phyloP scores from a whole-genome alignment of 2,329 filamentous ascomycete genomes.

The Aphanocladium album region DNA sequence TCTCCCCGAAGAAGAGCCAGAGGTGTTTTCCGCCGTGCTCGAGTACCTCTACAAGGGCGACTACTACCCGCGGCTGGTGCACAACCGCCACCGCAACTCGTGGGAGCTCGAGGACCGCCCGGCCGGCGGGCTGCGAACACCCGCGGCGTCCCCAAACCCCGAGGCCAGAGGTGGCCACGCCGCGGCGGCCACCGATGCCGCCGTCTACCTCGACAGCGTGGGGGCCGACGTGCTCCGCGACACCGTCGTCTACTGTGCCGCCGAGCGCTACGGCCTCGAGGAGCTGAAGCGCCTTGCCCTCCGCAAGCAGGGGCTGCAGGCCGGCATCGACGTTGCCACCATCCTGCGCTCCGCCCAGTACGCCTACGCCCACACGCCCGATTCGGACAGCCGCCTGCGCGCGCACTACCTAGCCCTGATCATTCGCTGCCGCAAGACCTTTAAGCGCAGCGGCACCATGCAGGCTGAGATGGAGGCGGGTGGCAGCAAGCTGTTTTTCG shows the following conservation, averaged over 20 bases:
- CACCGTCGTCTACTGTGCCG: slow-evolving; percentile 90
- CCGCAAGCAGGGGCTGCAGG: slow-evolving; percentile 90
- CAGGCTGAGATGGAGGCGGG: slow-evolving; percentile 97
- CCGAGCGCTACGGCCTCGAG: slow-evolving; percentile 84
- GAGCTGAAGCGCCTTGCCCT: slow-evolving; percentile 88
- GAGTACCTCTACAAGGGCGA: slow-evolving; percentile 97
- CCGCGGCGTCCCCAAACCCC: slow-evolving; percentile 48
- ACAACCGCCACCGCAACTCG: slow-evolving; percentile 78
- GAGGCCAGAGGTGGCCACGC: slow-evolving; percentile 35
- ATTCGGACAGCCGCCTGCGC: slow-evolving; percentile 86
- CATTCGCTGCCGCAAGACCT: slow-evolving; percentile 94
- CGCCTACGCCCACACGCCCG: slow-evolving; percentile 91
- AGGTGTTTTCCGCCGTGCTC: slow-evolving; percentile 88
- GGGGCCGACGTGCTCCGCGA: slow-evolving; percentile 79
- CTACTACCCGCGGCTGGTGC: slow-evolving; percentile 85
- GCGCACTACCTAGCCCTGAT: slow-evolving; percentile 97
- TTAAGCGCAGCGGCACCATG: slow-evolving; percentile 98
- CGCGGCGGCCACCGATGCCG: slow-evolving; percentile 43
- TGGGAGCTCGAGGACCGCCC: slow-evolving; percentile 77
- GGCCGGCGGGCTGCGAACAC: slow-evolving; percentile 36
- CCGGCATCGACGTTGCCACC: slow-evolving; percentile 84
- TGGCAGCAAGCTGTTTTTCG: slow-evolving; percentile 88
- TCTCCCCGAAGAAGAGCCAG: slow-evolving; percentile 73
- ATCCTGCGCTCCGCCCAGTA: slow-evolving; percentile 91
- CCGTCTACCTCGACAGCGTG: slow-evolving; percentile 67